These are phyloP conservation scores for Massarina eburnea DNA, from an alignment of 2,329 filamentous ascomycete species.

Conservation along the genomic window DNA sequence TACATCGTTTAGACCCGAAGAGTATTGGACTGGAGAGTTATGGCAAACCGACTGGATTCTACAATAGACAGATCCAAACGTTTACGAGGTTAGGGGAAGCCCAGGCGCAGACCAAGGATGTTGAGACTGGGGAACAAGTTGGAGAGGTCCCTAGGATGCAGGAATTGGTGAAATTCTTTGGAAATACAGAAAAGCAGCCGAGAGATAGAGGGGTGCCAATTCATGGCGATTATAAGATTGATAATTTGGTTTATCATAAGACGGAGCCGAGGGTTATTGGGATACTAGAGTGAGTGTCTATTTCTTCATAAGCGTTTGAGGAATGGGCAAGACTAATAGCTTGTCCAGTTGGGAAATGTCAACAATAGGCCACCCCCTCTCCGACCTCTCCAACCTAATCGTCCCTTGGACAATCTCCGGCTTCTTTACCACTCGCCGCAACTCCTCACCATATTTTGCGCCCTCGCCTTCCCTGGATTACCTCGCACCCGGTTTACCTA, in stretches of 20 bases:
- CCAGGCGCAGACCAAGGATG: slow-evolving; percentile 74
- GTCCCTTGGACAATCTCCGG: too few relatives aligned
- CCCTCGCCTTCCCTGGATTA: slow-evolving; percentile 54
- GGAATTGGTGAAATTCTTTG: slow-evolving; percentile 78
- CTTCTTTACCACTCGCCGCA: slow-evolving; percentile 47
- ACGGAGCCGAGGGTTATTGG: slow-evolving; percentile 87
- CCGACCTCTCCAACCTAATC: slow-evolving; percentile 83
- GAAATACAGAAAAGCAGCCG: slow-evolving; percentile 68
- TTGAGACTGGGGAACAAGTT: slow-evolving; percentile 74
- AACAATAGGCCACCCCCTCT: slow-evolving; percentile 92
- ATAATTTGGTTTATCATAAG: slow-evolving; percentile 72
- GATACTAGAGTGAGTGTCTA: slow-evolving; percentile 88
- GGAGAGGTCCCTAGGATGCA: slow-evolving; percentile 82
- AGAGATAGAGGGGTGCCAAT: slow-evolving; percentile 76
- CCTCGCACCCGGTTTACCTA: slow-evolving; percentile 66
- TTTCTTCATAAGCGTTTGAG: too few relatives aligned
- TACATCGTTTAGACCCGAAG: slow-evolving; percentile 73
- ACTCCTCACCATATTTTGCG: slow-evolving; percentile 38
- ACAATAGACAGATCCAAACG: slow-evolving; percentile 80
- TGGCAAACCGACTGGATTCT: slow-evolving; percentile 76
- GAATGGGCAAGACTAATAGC: too few relatives aligned
- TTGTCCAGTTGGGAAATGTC: slow-evolving; percentile 97
- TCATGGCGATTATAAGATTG: slow-evolving; percentile 93
- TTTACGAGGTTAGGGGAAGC: slow-evolving; percentile 76
- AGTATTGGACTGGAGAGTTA: slow-evolving; percentile 70